Evolutionary conservation across 2,329 filamentous ascomycete genomes (phyloP), one percentile per base, ranked within the genome.

Genomic region (Aspergillus felis): DNA sequence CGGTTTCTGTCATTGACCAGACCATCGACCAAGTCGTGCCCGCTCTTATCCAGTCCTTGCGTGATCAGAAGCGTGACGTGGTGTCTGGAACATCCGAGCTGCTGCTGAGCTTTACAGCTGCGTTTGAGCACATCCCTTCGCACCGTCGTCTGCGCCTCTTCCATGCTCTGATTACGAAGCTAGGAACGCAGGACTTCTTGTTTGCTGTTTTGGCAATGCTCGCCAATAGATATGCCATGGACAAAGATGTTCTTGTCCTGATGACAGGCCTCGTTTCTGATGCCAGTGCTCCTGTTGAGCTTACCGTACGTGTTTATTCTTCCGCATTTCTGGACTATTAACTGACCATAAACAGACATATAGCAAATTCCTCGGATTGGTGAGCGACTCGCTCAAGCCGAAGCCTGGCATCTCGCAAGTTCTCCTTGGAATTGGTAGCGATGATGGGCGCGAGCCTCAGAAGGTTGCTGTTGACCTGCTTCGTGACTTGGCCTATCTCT

Each of bases 21-120:
- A 97, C 94, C 1, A 92, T 99, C 66, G 90, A 92, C 60, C 89
- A 93, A 66, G 92, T 99, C 24, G 90, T 99, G 29, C 95, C 95
- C 25, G 92, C 93, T 14, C 80, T 99, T 48, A 91, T 97, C 42
- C 86, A 87, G 32, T 96, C 92, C 0, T 82, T 99, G 58, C 87
- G 90, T 54, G 89, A 89, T 69, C 81, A 84, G 62, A 90, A 91
- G 66, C 88, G 90, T 65, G 87, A 91, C 66, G 86, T 86, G 63
- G 84, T 96, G 24, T 87, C 87, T 35, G 91, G 92, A 48, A 91
- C 92, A 7, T 90, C 92, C 1, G 92, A 96, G 67, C 84, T 99
- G 50, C 82, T 99, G n/a, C 82, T 95, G 46, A 97, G 92, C 78
- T 99, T 99, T 71, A 93, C 92, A 20, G 92, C 92, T 7, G 94